phyloP scores from a whole-genome alignment of 225 moss, liverwort and hornwort genomes.

The Thuidium tamariscinum region DNA sequence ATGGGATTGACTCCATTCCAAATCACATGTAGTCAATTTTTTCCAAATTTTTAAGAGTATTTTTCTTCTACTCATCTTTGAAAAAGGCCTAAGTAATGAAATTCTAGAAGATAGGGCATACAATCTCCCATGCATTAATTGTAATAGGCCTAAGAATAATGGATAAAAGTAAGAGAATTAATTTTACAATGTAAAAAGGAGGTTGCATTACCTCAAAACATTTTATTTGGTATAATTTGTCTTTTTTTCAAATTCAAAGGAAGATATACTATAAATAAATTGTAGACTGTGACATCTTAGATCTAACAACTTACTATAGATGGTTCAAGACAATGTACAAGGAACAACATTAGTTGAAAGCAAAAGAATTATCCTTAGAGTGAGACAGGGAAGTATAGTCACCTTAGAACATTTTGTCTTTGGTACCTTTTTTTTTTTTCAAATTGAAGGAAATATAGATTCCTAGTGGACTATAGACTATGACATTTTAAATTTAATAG shows the following conservation, averaged over 20 bases:
- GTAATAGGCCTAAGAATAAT: neutral
- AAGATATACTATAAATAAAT: neutral
- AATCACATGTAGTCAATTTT: neutral
- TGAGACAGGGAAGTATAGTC: fast-evolving
- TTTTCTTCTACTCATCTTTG: neutral
- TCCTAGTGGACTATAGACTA: too few relatives aligned
- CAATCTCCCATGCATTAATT: fast-evolving
- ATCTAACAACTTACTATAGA: neutral
- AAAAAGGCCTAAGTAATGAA: neutral
- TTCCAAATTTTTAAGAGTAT: neutral
- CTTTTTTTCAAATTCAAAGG: neutral
- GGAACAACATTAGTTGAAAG: neutral
- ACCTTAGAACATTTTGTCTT: fast-evolving
- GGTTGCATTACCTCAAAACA: neutral
- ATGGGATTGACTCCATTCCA: too few relatives aligned
- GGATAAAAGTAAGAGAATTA: neutral
- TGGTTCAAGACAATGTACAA: neutral
- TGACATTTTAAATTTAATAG: neutral
- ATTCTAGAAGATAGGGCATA: neutral
- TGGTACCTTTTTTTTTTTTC: too few relatives aligned
- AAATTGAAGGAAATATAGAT: neutral
- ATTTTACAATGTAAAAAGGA: neutral
- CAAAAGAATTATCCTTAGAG: neutral
- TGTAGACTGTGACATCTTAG: neutral
- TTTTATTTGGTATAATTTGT: fast-evolving